Conservation (phyloP, 371 early-diverging fungal species). For the Globomyces sp. region DNA sequence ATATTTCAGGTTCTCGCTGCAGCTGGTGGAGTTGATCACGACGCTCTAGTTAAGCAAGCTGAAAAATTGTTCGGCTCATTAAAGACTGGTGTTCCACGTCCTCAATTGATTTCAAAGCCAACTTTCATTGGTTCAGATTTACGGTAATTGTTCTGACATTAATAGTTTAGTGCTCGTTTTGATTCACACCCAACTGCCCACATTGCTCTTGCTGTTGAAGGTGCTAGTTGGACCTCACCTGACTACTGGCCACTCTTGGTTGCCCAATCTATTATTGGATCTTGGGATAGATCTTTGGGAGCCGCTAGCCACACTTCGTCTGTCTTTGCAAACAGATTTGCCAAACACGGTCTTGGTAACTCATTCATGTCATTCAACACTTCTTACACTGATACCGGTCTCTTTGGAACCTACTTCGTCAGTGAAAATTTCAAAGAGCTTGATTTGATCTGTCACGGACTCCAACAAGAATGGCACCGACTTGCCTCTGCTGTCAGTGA, state of each 20-base stretch:
- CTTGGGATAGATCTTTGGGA: slow-evolving; percentile 93
- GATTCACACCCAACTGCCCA: slow-evolving; percentile 87
- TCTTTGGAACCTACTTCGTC: slow-evolving; percentile 93
- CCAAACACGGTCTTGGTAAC: slow-evolving; percentile 86
- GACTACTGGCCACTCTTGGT: slow-evolving; percentile 95
- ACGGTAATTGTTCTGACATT: too few relatives aligned
- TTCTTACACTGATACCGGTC: slow-evolving; percentile 96
- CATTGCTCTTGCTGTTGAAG: slow-evolving; percentile 95
- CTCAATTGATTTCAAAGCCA: slow-evolving; percentile 55
- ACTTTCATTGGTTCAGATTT: slow-evolving; percentile 83
- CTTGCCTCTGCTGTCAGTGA: slow-evolving; percentile 83
- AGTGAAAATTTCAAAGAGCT: slow-evolving; percentile 74
- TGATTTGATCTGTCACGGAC: slow-evolving; percentile 82
- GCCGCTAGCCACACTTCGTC: slow-evolving; percentile 82
- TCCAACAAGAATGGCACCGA: slow-evolving; percentile 90
- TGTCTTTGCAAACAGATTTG: slow-evolving; percentile 76
- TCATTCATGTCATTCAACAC: slow-evolving; percentile 98
- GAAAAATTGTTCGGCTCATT: slow-evolving; percentile 84
- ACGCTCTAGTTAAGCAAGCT: slow-evolving; percentile 84
- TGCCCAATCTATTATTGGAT: slow-evolving; percentile 91
- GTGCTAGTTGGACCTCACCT: slow-evolving; percentile 90
- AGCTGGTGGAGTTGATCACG: slow-evolving; percentile 93
- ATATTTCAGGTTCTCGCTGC: background rate
- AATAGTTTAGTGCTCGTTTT: slow-evolving; percentile 68
- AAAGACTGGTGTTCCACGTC: slow-evolving; percentile 40